phyloP scores from a whole-genome alignment of 2,329 filamentous ascomycete genomes.

The Graphiopsis chlorocephala region DNA sequence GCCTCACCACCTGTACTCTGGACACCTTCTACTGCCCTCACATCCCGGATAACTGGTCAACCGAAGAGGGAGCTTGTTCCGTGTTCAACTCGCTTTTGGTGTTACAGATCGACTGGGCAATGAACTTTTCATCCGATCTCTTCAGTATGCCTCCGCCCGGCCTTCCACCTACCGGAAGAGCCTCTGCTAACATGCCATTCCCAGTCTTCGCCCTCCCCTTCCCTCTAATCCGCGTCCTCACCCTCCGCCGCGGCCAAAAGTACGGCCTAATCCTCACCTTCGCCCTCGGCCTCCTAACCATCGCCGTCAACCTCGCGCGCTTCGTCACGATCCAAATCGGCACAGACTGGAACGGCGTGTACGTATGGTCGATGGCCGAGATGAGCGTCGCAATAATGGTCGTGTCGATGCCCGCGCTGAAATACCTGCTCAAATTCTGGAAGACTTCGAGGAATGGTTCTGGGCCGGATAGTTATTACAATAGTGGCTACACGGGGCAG shows the following conservation, averaged over 20 bases:
- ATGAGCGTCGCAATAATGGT: conserved; percentile 8
- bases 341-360: not conserved
- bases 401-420: conserved; percentile 1
- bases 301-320: conserved; percentile 5
- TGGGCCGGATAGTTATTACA: not conserved
- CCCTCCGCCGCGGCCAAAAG: not conserved
- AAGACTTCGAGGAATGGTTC: not conserved
- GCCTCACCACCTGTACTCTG: not conserved
- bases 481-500: not conserved
- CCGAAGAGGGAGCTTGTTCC: not conserved
- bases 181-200: not conserved
- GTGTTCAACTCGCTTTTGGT: conserved; percentile 3
- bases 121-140: conserved; percentile 5
- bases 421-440: not conserved
- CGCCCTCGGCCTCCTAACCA: not conserved
- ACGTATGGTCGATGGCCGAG: conserved; percentile 8
- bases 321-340: not conserved
- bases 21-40: not conserved
- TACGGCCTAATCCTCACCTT: conserved; percentile 6
- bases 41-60: not conserved
- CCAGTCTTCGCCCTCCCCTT: conserved; percentile 4
- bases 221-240: not conserved
- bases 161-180: not conserved
- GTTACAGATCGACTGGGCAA: conserved; percentile 3
- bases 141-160: not conserved